These are phyloP conservation scores for Penicillium cosmopolitanum DNA, from an alignment of 495 filamentous ascomycete species.

Conservation along the genomic window DNA sequence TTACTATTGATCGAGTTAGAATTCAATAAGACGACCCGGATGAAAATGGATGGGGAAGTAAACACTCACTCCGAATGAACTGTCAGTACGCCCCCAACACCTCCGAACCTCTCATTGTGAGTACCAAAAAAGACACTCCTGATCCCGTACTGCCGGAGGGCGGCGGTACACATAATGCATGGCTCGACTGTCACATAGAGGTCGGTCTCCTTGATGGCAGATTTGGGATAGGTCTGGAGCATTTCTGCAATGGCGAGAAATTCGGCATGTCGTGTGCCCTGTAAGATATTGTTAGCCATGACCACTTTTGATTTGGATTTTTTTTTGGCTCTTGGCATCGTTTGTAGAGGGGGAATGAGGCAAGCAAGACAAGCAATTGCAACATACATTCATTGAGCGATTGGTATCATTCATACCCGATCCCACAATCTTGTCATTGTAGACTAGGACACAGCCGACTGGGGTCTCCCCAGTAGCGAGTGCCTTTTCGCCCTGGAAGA, in stretches of 20 bases:
- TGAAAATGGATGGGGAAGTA: background rate
- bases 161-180: conserved; percentile 97
- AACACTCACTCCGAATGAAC: conserved; percentile 72
- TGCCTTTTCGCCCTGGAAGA: conserved; percentile 71
- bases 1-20: conserved; percentile 16
- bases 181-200: conserved; percentile 98
- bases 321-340: too few relatives aligned
- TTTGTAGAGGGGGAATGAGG: too few relatives aligned
- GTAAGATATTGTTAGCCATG: conserved; percentile 12
- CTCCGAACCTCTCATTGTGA: conserved; percentile 93
- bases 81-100: conserved; percentile 86
- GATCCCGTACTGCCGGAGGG: conserved; percentile 81
- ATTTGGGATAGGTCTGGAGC: conserved; percentile 57
- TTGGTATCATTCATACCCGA: conserved; percentile 96
- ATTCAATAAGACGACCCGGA: background rate
- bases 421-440: conserved; percentile 73
- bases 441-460: conserved; percentile 92
- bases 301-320: too few relatives aligned
- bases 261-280: conserved; percentile 94
- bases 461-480: conserved; percentile 87
- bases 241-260: conserved; percentile 78
- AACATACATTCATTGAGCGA: conserved; percentile 68
- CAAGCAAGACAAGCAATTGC: too few relatives aligned
- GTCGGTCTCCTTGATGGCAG: conserved; percentile 68
- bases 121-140: conserved; percentile 91